Percentiles rank a stretch among this genome's conserved stretches.
Evolutionary conservation across 306 rosid genomes (phyloP).

Genomic region (Astragalus membranaceus): DNA sequence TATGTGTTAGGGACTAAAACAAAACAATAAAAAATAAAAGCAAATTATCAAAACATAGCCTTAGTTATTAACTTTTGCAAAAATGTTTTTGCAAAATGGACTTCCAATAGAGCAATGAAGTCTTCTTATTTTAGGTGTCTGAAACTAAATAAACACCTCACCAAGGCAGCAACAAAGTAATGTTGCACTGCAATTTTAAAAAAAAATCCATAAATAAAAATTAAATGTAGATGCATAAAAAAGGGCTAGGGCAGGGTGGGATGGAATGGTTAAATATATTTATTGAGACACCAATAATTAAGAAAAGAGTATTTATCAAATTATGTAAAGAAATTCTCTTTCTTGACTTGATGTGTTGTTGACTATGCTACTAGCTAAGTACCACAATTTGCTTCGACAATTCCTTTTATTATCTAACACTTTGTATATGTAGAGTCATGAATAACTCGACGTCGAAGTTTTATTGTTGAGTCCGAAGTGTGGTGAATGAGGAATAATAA

Average conservation of each 20-base stretch:
- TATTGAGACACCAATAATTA: neutral
- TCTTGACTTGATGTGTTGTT: neutral
- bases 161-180: neutral
- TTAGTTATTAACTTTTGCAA: too few species aligned
- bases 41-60: too few species aligned
- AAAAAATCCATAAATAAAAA: too few species aligned
- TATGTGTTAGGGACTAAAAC: too few species aligned
- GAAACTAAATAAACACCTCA: neutral
- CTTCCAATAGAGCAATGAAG: constrained; percentile 62
- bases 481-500: neutral
- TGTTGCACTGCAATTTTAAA: neutral
- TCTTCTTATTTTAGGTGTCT: neutral
- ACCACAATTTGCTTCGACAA: too few species aligned
- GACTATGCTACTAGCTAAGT: neutral
- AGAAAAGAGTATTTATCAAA: neutral
- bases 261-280: neutral
- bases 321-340: neutral
- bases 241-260: neutral
- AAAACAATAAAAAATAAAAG: too few species aligned
- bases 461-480: neutral
- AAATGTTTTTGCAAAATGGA: too few species aligned
- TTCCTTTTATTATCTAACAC: neutral
- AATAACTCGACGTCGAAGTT: neutral
- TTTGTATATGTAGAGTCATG: neutral
- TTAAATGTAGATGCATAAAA: neutral